phyloP scores from a whole-genome alignment of 495 filamentous ascomycete genomes.

The Penicillium coffeae region DNA sequence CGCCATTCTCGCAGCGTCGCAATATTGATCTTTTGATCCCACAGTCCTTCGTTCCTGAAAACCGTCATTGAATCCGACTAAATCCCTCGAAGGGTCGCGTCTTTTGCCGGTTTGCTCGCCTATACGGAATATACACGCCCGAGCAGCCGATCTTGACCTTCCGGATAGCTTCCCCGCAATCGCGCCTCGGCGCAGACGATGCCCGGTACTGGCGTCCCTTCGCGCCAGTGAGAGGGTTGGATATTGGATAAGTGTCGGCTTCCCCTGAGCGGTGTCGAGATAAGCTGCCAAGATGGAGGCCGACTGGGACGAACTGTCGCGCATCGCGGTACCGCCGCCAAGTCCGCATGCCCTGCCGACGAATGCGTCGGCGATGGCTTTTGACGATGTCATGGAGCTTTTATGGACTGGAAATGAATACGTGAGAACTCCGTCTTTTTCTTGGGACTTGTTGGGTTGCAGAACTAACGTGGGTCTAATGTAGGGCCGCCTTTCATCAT shows the following conservation, averaged over 20 bases:
- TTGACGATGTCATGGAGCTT: constrained; percentile 83
- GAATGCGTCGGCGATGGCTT: constrained; percentile 70
- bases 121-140: no score
- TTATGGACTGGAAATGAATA: constrained; percentile 89
- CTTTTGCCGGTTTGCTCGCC: no score
- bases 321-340: constrained; percentile 65
- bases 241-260: neutral
- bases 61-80: neutral
- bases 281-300: constrained; percentile 39
- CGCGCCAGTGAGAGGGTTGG: constrained; percentile 26
- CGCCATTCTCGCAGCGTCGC: neutral
- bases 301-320: constrained; percentile 61
- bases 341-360: constrained; percentile 58
- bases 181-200: constrained; percentile 36
- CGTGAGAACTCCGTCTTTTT: constrained; percentile 45
- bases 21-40: neutral
- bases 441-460: neutral
- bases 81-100: neutral
- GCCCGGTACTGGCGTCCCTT: constrained; percentile 30
- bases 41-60: neutral
- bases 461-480: neutral
- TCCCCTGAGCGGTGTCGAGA: constrained; percentile 9
- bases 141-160: neutral
- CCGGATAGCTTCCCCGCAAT: constrained; percentile 39
- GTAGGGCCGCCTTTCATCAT: constrained; percentile 80